A percentile compares a stretch with the other conserved stretches of the same genome.
phyloP scores from a whole-genome alignment of 331 rosid species.

The Arachis monticola region DNA sequence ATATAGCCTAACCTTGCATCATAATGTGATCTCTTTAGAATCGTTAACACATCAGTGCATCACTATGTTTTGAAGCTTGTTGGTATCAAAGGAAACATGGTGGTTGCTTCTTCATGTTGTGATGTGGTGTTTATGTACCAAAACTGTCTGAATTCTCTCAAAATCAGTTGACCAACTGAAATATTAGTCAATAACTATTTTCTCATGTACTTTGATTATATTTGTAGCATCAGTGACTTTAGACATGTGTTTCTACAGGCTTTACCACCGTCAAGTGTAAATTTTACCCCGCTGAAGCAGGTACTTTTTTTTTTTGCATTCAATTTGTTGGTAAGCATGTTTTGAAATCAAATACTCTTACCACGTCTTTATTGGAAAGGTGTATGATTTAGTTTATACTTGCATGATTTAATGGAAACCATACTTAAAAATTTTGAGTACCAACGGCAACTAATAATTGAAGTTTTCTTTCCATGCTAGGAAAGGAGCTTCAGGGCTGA shows the following conservation, averaged over 20 bases:
- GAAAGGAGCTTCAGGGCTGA: slow-evolving; percentile 80
- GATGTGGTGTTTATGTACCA: slow-evolving; percentile 17
- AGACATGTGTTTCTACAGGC: slow-evolving; percentile 64
- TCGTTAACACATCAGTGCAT: not conserved
- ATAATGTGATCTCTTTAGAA: not conserved
- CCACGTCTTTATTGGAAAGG: slow-evolving; percentile 31
- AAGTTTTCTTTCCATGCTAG: slow-evolving; percentile 47
- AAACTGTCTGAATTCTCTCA: no score
- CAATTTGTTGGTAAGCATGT: slow-evolving; percentile 24
- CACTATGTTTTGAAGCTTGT: not conserved
- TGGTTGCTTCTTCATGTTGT: slow-evolving; percentile 2
- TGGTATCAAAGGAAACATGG: not conserved
- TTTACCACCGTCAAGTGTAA: slow-evolving; percentile 78
- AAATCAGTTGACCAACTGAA: not conserved
- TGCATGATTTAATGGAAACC: not conserved
- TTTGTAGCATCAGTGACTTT: slow-evolving; percentile 28
- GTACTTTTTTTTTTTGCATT: slow-evolving; percentile 41
- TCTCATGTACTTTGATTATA: slow-evolving; percentile 15
- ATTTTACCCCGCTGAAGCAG: slow-evolving; percentile 89
- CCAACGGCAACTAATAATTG: slow-evolving; percentile 24
- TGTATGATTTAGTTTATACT: not conserved
- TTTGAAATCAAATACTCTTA: slow-evolving; percentile 26
- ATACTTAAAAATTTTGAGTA: slow-evolving; percentile 19
- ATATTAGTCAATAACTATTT: slow-evolving; percentile 19
- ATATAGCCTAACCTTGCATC: not conserved